Conservation (phyloP, 2,329 filamentous ascomycete genomes). For the Pseudopyrenochaeta lycopersici region DNA sequence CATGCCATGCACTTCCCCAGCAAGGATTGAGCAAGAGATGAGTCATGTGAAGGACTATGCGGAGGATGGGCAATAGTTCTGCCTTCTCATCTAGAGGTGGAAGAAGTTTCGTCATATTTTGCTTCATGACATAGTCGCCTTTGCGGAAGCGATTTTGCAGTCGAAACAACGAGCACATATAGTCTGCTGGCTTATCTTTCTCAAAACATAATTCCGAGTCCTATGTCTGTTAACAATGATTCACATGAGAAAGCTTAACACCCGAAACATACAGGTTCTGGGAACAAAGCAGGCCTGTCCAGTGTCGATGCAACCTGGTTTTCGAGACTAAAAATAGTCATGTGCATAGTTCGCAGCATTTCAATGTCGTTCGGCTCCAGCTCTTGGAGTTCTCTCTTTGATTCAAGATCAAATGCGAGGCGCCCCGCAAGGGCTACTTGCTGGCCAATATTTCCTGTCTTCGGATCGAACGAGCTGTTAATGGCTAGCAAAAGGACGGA, state of each 20-base stretch:
- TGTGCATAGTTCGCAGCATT: slow-evolving; percentile 43
- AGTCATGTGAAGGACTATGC: slow-evolving; percentile 42
- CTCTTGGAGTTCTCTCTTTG: slow-evolving; percentile 37
- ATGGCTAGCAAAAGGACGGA: slow-evolving; percentile 45
- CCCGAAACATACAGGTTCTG: slow-evolving; percentile 38
- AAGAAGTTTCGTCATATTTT: slow-evolving; percentile 32
- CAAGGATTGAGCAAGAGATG: slow-evolving; percentile 43
- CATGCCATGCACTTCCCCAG: slow-evolving; percentile 44
- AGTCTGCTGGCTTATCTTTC: slow-evolving; percentile 36
- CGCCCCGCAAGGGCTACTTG: slow-evolving; percentile 47
- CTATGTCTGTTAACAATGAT: slow-evolving; percentile 24
- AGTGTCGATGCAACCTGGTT: slow-evolving; percentile 47
- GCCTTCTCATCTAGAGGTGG: slow-evolving; percentile 36
- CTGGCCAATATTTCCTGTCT: slow-evolving; percentile 46
- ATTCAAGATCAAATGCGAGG: slow-evolving; percentile 43
- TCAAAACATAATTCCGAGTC: slow-evolving; percentile 41
- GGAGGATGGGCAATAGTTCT: slow-evolving; percentile 36
- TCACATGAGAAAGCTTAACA: not conserved
- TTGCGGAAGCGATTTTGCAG: slow-evolving; percentile 48
- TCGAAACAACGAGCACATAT: slow-evolving; percentile 46
- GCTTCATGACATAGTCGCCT: slow-evolving; percentile 30
- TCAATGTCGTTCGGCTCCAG: slow-evolving; percentile 26
- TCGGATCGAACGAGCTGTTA: slow-evolving; percentile 47
- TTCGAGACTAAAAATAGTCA: slow-evolving; percentile 47
- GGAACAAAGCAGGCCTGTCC: slow-evolving; percentile 46